A percentile compares a stretch with the other conserved stretches of the same genome.
phyloP scores from a whole-genome alignment of 1,284 basidiomycete species.

The Flammula alnicola region DNA sequence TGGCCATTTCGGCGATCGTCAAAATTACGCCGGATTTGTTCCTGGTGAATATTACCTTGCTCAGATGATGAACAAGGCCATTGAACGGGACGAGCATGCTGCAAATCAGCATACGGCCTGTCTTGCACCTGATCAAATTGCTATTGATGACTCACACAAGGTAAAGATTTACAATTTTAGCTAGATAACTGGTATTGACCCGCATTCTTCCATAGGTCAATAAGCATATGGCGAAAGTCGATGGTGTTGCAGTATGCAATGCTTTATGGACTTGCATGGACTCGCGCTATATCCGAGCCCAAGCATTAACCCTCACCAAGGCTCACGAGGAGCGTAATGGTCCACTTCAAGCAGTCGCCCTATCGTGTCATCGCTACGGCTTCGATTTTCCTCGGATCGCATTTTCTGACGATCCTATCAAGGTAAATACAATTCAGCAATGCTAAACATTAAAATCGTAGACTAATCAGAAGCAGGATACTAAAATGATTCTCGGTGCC shows the following conservation, averaged over 20 bases:
- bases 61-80: slow-evolving; percentile 15
- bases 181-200: not conserved
- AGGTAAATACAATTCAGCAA: slow-evolving; percentile 5
- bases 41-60: slow-evolving; percentile 18
- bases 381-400: not conserved
- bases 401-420: slow-evolving; percentile 4
- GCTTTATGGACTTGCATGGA: slow-evolving; percentile 19
- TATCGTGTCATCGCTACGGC: slow-evolving; percentile 3
- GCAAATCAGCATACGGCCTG: slow-evolving; percentile 21
- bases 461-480: too few species aligned
- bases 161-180: slow-evolving; percentile 16
- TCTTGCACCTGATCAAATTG: slow-evolving; percentile 16
- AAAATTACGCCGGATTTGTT: slow-evolving; percentile 19
- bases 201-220: too few species aligned
- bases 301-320: slow-evolving; percentile 8
- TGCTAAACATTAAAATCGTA: too few species aligned
- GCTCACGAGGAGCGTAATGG: slow-evolving; percentile 16
- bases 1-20: slow-evolving; percentile 11
- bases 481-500: too few species aligned
- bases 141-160: slow-evolving; percentile 24
- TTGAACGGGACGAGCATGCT: slow-evolving; percentile 18
- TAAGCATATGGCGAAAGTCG: slow-evolving; percentile 15
- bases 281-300: slow-evolving; percentile 7
- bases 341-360: slow-evolving; percentile 3
- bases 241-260: slow-evolving; percentile 9